Evolutionary conservation across 345 rosid species (phyloP).

Genomic region (Leavenworthia alabamica): DNA sequence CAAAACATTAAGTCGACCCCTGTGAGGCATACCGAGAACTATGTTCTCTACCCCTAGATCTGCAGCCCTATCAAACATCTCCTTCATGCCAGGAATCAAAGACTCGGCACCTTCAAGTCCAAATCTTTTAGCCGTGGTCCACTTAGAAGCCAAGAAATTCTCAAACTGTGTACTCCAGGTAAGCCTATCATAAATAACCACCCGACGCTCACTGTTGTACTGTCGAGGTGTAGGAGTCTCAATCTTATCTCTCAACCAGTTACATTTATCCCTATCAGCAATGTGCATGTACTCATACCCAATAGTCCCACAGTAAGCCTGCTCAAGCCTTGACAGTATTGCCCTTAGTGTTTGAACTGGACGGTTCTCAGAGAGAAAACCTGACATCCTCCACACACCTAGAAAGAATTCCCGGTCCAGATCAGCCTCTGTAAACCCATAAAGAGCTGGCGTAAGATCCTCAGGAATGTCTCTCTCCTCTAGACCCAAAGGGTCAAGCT

Average conservation of each 20-base stretch:
- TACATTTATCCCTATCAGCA: constrained; percentile 71
- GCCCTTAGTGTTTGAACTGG: constrained; percentile 77
- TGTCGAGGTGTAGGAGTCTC: constrained; percentile 76
- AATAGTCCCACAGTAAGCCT: constrained; percentile 77
- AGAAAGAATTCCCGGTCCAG: constrained; percentile 72
- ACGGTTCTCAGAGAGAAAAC: constrained; percentile 76
- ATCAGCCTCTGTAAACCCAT: constrained; percentile 66
- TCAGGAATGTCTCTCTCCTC: constrained; percentile 68
- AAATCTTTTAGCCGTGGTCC: constrained; percentile 83
- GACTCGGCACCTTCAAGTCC: constrained; percentile 94
- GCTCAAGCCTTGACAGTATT: constrained; percentile 68
- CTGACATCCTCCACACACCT: constrained; percentile 78
- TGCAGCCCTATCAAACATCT: constrained; percentile 74
- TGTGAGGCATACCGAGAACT: constrained; percentile 75
- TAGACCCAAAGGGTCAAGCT: constrained; percentile 63
- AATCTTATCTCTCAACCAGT: constrained; percentile 82
- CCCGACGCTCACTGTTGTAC: constrained; percentile 57
- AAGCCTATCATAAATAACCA: constrained; percentile 74
- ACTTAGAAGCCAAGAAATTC: constrained; percentile 78
- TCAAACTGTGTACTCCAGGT: constrained; percentile 82
- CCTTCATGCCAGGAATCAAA: constrained; percentile 85
- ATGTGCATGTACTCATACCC: constrained; percentile 85
- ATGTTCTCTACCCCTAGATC: constrained; percentile 82
- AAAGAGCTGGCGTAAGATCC: constrained; percentile 56
- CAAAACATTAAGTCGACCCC: constrained; percentile 72